Evolutionary conservation across 768 basidiomycete genomes (phyloP).

Genomic region (Boletus pseudo-olivaceus): DNA sequence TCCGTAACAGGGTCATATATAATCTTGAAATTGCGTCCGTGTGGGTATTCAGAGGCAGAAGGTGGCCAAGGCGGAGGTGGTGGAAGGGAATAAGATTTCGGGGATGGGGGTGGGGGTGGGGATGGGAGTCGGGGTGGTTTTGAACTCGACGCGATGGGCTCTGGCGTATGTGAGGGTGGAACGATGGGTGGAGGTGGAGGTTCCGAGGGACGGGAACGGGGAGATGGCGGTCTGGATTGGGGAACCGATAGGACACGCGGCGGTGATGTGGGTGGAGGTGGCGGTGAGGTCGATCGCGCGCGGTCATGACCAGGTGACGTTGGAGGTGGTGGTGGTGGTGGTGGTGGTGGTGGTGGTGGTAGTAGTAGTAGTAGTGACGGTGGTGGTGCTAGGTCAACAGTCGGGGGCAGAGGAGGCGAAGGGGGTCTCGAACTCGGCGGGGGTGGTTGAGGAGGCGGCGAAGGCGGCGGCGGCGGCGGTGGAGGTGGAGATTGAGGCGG

Average conservation of each 20-base stretch:
- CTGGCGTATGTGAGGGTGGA: conserved; percentile 26
- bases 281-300: conserved; percentile 22
- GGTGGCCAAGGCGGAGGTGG: conserved; percentile 56
- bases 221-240: conserved; percentile 29
- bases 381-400: conserved; percentile 13
- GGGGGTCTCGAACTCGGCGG: conserved; percentile 27
- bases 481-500: conserved; percentile 29
- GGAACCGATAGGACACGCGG: conserved; percentile 23
- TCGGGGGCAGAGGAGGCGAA: conserved; percentile 18
- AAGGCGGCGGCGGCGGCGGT: conserved; percentile 10
- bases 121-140: conserved; percentile 9
- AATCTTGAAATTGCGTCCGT: conserved; percentile 53
- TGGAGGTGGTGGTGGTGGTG: conserved; percentile 12
- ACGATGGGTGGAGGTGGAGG: conserved; percentile 17
- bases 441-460: conserved; percentile 27
- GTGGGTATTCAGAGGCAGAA: conserved; percentile 44
- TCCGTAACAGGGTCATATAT: conserved; percentile 61
- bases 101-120: conserved; percentile 17
- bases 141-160: conserved; percentile 29
- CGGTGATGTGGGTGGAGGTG: conserved; percentile 25
- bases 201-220: conserved; percentile 18
- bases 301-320: conserved; percentile 14
- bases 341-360: conserved; percentile 17
- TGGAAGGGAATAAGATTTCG: conserved; percentile 38
- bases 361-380: conserved; percentile 21